Base-by-base conservation (phyloP, 2,329 filamentous ascomycete genomes). In the Cercospora zeae-maydis region DNA sequence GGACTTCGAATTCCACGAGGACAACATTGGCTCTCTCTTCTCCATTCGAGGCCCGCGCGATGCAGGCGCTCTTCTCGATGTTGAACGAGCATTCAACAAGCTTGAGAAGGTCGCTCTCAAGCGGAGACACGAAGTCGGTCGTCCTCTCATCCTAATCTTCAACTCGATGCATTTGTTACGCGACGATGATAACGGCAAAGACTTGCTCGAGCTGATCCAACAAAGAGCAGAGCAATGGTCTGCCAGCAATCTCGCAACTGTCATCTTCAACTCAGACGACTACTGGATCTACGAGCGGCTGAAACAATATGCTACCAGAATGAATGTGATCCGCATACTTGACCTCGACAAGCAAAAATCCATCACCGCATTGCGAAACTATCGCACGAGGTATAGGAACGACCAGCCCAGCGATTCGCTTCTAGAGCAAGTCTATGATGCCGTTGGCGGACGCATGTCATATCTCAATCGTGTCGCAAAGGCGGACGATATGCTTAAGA, bases 231-330 rank as follows among this genome's bases (percentile, higher is more conserved):
- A 99, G 77, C 90, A 95, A 76, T 99, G 95, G 95, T 93, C 95
- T 1, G 95, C 93, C 1, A 87, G 90, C 19, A 93, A 92, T 67
- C 83, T 99, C 8, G 91, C 96, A 31, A 98, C 95, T 1, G 85
- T 92, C 82, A 88, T 99, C 34, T 92, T 99, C 79, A 98, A 97
- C 78, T 93, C 88, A 59, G 95, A 99, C 76, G 95, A 98, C 75
- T 99, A 96, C 78, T 99, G 95, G 95, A 90, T 99, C 0, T 98
- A 97, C 72, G 95, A 99, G 76, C 86, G 93, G 13, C 80, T 99
- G 58, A 97, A 97, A 81, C 88, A 91, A 75, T 88, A 96, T 63
- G 91, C 92, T 2, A 96, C 93, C 1, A 87, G 95, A 51, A 96
- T 99, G 91, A 93, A 97, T 73, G 90, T 99, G 4, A 88, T 96